A percentile compares a stretch with the other conserved stretches of the same genome.
Evolutionary conservation across 768 basidiomycete species (phyloP).

Genomic region (Pleurotus tuber-regium): DNA sequence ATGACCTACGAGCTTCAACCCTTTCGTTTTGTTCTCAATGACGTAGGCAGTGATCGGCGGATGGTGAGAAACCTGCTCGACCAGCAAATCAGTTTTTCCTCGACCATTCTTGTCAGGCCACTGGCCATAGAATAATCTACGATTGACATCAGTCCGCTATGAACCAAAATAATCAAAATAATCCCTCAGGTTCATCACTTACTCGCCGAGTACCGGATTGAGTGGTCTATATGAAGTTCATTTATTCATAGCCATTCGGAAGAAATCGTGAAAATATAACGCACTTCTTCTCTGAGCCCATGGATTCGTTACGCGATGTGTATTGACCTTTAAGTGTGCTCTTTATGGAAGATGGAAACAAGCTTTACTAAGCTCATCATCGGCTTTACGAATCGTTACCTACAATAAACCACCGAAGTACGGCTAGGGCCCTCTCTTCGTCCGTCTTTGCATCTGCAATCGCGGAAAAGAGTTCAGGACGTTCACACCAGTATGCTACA

Average conservation of each 20-base stretch:
- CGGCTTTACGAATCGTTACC: too few species aligned
- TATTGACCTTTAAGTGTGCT: constrained; percentile 95
- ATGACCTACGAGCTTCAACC: constrained; percentile 78
- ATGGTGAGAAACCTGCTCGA: constrained; percentile 97
- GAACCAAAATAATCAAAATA: too few species aligned
- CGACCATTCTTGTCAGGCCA: constrained; percentile 79
- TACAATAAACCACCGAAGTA: constrained; percentile 96
- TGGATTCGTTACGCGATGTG: constrained; percentile 90
- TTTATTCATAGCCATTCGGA: neutral
- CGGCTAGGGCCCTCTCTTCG: constrained; percentile 72
- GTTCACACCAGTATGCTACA: constrained; percentile 95
- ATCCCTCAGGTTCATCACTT: too few species aligned
- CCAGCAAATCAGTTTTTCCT: constrained; percentile 80
- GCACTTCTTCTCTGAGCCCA: constrained; percentile 98
- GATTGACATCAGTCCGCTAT: too few species aligned
- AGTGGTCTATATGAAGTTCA: constrained; percentile 60
- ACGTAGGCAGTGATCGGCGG: constrained; percentile 85
- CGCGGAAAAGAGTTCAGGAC: constrained; percentile 83
- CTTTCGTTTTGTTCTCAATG: constrained; percentile 75
- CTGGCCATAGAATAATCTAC: constrained; percentile 79
- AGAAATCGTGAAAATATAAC: constrained; percentile 21
- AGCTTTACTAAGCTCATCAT: too few species aligned
- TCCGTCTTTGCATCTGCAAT: constrained; percentile 76
- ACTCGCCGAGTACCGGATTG: constrained; percentile 95
- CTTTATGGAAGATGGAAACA: constrained; percentile 29